Evolutionary conservation across 2,329 filamentous ascomycete genomes (phyloP).

Genomic region (Aspergillus floridensis): DNA sequence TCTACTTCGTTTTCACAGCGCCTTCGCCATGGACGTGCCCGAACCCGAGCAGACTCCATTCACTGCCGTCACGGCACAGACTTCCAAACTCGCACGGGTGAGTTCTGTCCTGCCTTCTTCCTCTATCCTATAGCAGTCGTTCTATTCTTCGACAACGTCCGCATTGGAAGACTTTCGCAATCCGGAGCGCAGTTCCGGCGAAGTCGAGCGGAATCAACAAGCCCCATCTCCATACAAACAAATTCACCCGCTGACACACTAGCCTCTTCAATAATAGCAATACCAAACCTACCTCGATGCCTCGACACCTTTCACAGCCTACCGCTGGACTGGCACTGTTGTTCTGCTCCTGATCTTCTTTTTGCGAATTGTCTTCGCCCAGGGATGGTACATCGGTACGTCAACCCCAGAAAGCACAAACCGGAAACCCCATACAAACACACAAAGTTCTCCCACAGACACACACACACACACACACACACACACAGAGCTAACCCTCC

Average conservation of each 20-base stretch:
- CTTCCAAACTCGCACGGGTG: conserved; percentile 50
- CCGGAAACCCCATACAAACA: conserved; percentile 2
- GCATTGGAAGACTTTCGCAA: not conserved
- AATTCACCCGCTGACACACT: not conserved
- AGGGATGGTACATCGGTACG: conserved; percentile 98
- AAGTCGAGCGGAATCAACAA: not conserved
- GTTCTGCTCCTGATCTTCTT: conserved; percentile 77
- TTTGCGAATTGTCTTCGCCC: conserved; percentile 81
- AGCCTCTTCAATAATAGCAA: conserved; percentile 55
- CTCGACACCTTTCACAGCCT: conserved; percentile 82
- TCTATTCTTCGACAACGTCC: not conserved
- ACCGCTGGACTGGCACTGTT: conserved; percentile 87
- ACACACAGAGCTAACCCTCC: not conserved
- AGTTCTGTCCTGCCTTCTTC: conserved; percentile 18
- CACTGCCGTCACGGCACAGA: conserved; percentile 82
- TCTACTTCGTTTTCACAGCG: not conserved
- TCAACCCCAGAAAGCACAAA: not conserved
- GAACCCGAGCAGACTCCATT: conserved; percentile 91
- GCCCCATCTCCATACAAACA: not conserved
- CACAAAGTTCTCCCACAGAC: too few species aligned
- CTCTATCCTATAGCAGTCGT: not conserved
- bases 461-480: too few species aligned
- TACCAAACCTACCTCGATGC: conserved; percentile 94
- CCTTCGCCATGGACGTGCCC: conserved; percentile 69
- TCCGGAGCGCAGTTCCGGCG: not conserved